Evolutionary conservation across 179 eudicot species (phyloP).

Genomic region (Camellia oleifera): DNA sequence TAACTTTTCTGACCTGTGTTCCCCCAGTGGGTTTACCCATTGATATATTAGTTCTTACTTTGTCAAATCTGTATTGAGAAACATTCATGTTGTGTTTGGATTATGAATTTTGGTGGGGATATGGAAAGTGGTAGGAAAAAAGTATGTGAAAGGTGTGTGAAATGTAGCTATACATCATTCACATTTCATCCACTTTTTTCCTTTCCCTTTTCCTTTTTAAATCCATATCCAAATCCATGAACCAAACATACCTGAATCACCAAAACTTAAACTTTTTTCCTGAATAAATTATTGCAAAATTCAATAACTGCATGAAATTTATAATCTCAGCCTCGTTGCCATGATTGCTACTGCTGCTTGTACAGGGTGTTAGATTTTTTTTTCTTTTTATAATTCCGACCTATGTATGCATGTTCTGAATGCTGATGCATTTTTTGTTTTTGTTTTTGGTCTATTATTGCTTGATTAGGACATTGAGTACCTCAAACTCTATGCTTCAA

Average conservation of each 20-base stretch:
- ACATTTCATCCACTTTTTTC: too few species aligned
- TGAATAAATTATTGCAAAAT: neutral
- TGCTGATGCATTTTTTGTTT: neutral
- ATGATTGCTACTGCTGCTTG: neutral
- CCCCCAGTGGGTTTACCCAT: neutral
- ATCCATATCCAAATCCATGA: too few species aligned
- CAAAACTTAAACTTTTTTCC: neutral
- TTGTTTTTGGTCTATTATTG: neutral
- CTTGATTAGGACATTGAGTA: conserved; percentile 79
- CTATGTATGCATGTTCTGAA: neutral
- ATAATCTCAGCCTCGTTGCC: conserved; percentile 3
- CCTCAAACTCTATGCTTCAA: conserved; percentile 79
- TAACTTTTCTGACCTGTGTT: neutral
- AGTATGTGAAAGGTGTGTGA: too few species aligned
- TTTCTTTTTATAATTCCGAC: neutral
- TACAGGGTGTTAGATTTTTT: neutral
- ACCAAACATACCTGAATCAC: neutral
- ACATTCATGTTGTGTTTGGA: neutral
- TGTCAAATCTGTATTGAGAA: neutral
- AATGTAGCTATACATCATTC: too few species aligned
- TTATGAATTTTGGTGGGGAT: too few species aligned
- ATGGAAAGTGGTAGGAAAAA: too few species aligned
- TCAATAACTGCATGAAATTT: neutral
- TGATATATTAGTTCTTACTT: neutral
- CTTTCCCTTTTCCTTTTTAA: too few species aligned